Percentiles rank a stretch among this genome's conserved stretches.
Evolutionary conservation across 2,329 filamentous ascomycete species (phyloP).

Genomic region (Penicillium sclerotigenum): DNA sequence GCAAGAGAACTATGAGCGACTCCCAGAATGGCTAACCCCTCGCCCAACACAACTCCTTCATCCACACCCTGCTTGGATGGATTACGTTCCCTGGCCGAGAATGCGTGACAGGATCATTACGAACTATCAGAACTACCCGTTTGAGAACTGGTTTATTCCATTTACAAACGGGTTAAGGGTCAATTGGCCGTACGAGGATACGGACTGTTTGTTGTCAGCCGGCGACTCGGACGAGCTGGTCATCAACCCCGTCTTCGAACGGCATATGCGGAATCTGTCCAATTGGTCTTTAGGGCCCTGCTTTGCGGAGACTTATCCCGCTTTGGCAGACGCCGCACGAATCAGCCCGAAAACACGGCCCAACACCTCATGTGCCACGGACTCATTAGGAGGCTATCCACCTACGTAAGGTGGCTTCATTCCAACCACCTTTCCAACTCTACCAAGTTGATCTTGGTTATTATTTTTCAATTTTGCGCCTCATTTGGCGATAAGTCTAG

Average conservation of each 20-base stretch:
- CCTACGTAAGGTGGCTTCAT: not conserved
- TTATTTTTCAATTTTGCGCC: not conserved
- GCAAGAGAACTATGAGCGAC: conserved; percentile 70
- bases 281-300: conserved; percentile 78
- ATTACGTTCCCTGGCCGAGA: conserved; percentile 73
- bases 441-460: conserved; percentile 1
- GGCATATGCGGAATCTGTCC: conserved; percentile 68
- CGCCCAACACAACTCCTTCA: conserved; percentile 62
- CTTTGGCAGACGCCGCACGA: conserved; percentile 44
- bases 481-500: not conserved
- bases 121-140: conserved; percentile 57
- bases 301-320: conserved; percentile 65
- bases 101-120: conserved; percentile 67
- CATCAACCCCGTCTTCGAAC: conserved; percentile 84
- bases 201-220: conserved; percentile 62
- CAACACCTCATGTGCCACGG: not conserved
- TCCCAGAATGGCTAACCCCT: conserved; percentile 72
- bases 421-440: not conserved
- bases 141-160: conserved; percentile 79
- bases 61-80: conserved; percentile 76
- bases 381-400: not conserved
- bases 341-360: conserved; percentile 28
- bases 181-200: conserved; percentile 80
- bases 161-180: conserved; percentile 72
- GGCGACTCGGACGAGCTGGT: conserved; percentile 60